Evolutionary conservation across 805 yeast genomes (phyloP), one percentile per base, ranked within the genome.

Genomic region (Candida insectorum): DNA sequence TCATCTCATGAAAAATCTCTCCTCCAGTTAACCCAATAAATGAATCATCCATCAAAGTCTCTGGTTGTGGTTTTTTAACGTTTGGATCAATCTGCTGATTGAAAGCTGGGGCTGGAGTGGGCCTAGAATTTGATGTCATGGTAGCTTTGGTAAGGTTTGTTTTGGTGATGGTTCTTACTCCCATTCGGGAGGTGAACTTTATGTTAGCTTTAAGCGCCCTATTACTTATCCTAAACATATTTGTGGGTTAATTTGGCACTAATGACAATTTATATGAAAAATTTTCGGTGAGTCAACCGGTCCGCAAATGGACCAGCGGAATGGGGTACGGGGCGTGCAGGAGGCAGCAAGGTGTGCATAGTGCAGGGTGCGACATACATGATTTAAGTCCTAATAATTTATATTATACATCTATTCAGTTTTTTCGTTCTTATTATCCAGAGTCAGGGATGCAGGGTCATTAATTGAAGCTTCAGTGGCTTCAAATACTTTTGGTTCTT

Each of bases 1-100:
- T 93, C 97, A 93, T 93, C 63, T 91, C 97, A 61, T 91, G 97
- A 70, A 93, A 93, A 43, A 93, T 89, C 65, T 93, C 93, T 49
- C 98, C 98, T 44, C 98, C 98, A n/a, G 96, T 82, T 49, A 88
- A 74, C 12, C 98, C 98, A 35, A 93, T 88, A 52, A 91, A 80
- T 4, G 96, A 84, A 51, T 83, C 89, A 52, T 85, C 94, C 81
- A 81, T 75, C 37, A 56, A 31, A 16, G 47, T 35, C 26, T 40
- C 46, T 25, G 41, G 45, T n/a, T 39, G 27, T 22, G 31, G 19
- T 8, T 18, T 26, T 41, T 35, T 25, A 12, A 15, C 24, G 3
- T 34, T 2, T 11, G 16, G 21, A 16, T 51, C 44, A 12, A 40
- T 44, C 19, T 57, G 43, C 36, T 56, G 59, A 51, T 73, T 67